These are phyloP conservation scores for Halophytophthora polymorphica DNA, from an alignment of 352 stramenopile species.

Conservation along the genomic window DNA sequence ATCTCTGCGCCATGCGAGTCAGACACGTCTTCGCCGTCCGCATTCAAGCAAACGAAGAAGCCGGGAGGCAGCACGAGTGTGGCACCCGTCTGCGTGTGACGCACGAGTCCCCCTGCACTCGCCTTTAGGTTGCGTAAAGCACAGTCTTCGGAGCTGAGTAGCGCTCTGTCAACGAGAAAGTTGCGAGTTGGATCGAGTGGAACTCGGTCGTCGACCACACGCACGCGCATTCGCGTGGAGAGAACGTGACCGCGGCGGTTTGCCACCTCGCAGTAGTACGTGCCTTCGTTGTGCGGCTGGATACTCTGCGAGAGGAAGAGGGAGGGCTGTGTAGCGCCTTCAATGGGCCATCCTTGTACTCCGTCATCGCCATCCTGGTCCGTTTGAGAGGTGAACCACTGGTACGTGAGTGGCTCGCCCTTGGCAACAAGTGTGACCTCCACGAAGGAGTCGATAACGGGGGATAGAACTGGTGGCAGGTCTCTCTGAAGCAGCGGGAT, in stretches of 20 bases:
- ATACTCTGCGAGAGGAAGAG: constrained; percentile 53
- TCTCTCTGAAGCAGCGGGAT: constrained; percentile 45
- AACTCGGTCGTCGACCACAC: constrained; percentile 47
- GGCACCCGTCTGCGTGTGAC: constrained; percentile 17
- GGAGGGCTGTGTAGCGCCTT: constrained; percentile 38
- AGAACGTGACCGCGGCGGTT: constrained; percentile 44
- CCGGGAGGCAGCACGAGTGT: constrained; percentile 46
- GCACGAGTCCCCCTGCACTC: constrained; percentile 32
- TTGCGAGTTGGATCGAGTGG: constrained; percentile 34
- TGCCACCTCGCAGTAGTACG: constrained; percentile 53
- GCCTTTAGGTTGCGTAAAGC: constrained; percentile 34
- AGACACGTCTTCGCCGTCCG: constrained; percentile 39
- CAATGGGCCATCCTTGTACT: constrained; percentile 21
- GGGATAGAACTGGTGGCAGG: constrained; percentile 28
- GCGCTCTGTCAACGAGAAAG: constrained; percentile 34
- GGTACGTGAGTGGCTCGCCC: constrained; percentile 65
- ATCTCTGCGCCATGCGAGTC: constrained; percentile 51
- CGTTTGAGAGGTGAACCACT: constrained; percentile 44
- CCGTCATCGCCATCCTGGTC: constrained; percentile 2
- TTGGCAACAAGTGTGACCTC: constrained; percentile 46
- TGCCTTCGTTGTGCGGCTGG: constrained; percentile 51
- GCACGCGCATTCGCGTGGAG: constrained; percentile 33
- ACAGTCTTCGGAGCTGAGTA: constrained; percentile 7
- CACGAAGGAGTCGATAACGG: constrained; percentile 48
- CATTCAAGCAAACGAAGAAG: constrained; percentile 47